Evolutionary conservation across 1,139 yeast species (phyloP).

Genomic region (Lodderomyces elongisporus): DNA sequence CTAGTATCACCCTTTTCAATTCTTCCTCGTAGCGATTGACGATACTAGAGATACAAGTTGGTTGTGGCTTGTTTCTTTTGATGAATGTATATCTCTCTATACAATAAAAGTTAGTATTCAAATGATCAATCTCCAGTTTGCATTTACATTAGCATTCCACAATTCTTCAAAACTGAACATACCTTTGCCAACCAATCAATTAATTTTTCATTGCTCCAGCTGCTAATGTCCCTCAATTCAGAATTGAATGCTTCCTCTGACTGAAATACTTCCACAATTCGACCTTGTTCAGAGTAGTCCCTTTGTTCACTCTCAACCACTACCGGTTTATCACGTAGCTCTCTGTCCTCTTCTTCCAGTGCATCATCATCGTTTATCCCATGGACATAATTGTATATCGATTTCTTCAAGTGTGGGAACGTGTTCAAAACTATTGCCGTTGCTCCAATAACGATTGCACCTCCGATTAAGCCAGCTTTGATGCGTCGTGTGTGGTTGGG

Average conservation of each 20-base stretch:
- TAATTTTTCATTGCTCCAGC: too few relatives aligned
- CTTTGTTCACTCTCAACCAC: constrained; percentile 9
- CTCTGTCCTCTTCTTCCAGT: constrained; percentile 16
- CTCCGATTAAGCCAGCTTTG: constrained; percentile 26
- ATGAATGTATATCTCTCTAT: too few relatives aligned
- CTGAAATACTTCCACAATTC: constrained; percentile 21
- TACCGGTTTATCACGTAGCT: constrained; percentile 9
- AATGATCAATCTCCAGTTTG: too few relatives aligned
- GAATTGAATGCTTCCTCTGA: constrained; percentile 7
- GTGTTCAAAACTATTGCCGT: constrained; percentile 43
- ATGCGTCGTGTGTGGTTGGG: constrained; percentile 7
- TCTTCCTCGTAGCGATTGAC: too few relatives aligned
- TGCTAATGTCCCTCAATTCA: too few relatives aligned
- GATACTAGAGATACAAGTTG: too few relatives aligned
- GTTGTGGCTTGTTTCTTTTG: too few relatives aligned
- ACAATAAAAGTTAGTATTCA: too few relatives aligned
- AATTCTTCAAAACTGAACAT: too few relatives aligned
- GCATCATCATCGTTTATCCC: constrained; percentile 18
- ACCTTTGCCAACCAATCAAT: too few relatives aligned
- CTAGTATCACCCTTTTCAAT: too few relatives aligned
- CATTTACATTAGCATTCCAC: too few relatives aligned
- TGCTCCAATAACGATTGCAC: constrained; percentile 42
- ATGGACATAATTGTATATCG: constrained; percentile 20
- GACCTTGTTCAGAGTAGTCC: constrained; percentile 12
- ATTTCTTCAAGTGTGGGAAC: constrained; percentile 45